These are phyloP conservation scores for Claviceps fusiformis DNA, from an alignment of 2,329 filamentous ascomycete species.

Conservation along the genomic window DNA sequence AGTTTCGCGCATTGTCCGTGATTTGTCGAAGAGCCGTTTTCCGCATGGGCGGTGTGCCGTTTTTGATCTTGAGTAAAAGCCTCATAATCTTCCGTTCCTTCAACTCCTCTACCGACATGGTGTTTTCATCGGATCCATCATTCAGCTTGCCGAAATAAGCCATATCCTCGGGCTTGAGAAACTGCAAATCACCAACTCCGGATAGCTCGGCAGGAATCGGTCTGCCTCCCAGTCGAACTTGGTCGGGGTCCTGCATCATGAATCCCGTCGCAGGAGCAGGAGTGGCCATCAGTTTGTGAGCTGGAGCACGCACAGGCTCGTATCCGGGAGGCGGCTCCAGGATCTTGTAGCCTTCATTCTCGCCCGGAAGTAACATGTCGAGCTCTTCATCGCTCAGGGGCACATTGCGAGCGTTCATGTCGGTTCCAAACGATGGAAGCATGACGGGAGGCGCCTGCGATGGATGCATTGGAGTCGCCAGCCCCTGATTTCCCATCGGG, in stretches of 20 bases:
- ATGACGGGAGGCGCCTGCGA: constrained; percentile 37
- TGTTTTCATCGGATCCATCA: constrained; percentile 83
- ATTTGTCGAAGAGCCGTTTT: constrained; percentile 96
- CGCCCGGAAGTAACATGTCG: constrained; percentile 75
- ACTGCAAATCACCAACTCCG: constrained; percentile 88
- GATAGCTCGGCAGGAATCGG: constrained; percentile 91
- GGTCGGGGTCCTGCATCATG: constrained; percentile 94
- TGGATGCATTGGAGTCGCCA: constrained; percentile 65
- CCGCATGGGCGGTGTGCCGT: constrained; percentile 94
- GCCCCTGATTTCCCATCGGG: constrained; percentile 57
- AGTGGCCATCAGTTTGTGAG: constrained; percentile 62
- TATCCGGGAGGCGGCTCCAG: constrained; percentile 86
- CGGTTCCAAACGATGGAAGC: constrained; percentile 62
- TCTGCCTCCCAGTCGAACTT: constrained; percentile 68
- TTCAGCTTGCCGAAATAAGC: constrained; percentile 96
- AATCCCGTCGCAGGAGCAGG: constrained; percentile 71
- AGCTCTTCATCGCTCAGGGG: constrained; percentile 88
- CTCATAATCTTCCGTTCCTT: constrained; percentile 99
- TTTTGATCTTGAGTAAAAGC: constrained; percentile 93
- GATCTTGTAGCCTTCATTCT: constrained; percentile 84
- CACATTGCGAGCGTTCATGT: constrained; percentile 60
- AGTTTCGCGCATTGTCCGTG: constrained; percentile 92
- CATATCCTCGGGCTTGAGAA: constrained; percentile 98
- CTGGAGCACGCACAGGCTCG: constrained; percentile 63
- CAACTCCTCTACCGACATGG: constrained; percentile 82